Evolutionary conservation across 1,139 yeast species (phyloP), one percentile per base, ranked within the genome.

Genomic region (Magnusiomyces sp.): DNA sequence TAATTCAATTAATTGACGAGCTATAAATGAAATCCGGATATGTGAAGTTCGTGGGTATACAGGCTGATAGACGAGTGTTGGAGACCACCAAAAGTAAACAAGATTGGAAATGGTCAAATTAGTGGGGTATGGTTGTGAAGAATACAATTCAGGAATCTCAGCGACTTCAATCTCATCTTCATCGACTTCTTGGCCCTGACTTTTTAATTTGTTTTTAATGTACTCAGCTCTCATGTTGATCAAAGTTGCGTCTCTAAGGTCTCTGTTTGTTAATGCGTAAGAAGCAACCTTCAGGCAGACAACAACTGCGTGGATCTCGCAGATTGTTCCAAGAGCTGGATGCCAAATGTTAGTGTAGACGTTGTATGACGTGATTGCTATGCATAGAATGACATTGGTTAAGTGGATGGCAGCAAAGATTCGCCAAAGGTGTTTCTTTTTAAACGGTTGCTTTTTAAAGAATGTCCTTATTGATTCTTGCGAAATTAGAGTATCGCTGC

Each of bases 11-110:
- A 65, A 31, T 32, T 73, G 63, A 42, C 69, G 61, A 14, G 60
- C 31, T 20, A 69, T 59, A 50, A 70, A 70, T 20, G 57, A 50
- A 55, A 62, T 58, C 32, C 74, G 58, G 33, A 68, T 60, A 13
- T 55, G 49, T 2, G 60, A 56, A 5, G 68, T 58, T 20, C 68
- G 60, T 3, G 76, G 76, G 53, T 72, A 72, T 5, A 65, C 71
- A 1, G 76, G 76, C 58, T 72, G 76, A 56, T 72, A 72, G 14
- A 72, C 68, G 44, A 72, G 62, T 6, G 76, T 72, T 1, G 76
- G 76, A 1, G 75, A 72, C 62, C 67, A 64, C 72, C 74, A 69
- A 56, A 67, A 73, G 56, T 68, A 68, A 5, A 65, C 59, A 36
- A 69, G 54, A 50, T 70, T 69, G 13, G 54, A 36, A 14, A 70